These are phyloP conservation scores for Leishmania gerbilli DNA, from an alignment of 208 protist genomes.

Conservation along the genomic window DNA sequence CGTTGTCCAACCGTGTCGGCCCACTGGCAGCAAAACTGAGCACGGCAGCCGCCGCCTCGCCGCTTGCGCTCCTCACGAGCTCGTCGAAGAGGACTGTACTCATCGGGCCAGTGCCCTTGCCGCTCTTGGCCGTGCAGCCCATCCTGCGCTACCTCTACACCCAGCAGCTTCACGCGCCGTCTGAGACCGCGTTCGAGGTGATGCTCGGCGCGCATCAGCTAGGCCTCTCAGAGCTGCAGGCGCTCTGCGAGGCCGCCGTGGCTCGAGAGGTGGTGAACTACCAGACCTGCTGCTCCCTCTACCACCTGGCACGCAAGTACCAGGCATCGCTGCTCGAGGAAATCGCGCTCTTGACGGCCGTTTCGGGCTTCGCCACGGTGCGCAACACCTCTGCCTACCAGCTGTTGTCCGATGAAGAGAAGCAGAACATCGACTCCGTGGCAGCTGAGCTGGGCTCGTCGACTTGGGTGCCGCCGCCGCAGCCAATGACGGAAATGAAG, in stretches of 20 bases:
- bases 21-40: conserved; percentile 61
- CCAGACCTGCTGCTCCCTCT: conserved; percentile 72
- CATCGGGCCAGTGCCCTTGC: conserved; percentile 74
- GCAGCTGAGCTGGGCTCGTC: conserved; percentile 60
- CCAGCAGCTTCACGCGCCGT: conserved; percentile 46
- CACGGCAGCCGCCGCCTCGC: conserved; percentile 24
- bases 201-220: conserved; percentile 74
- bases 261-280: conserved; percentile 85
- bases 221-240: conserved; percentile 57
- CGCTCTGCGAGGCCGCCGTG: conserved; percentile 75
- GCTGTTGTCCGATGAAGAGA: conserved; percentile 50
- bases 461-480: conserved; percentile 65
- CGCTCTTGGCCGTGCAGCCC: conserved; percentile 54
- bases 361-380: conserved; percentile 69
- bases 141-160: conserved; percentile 82
- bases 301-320: conserved; percentile 69
- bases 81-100: conserved; percentile 62
- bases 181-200: conserved; percentile 58
- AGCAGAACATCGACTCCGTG: conserved; percentile 60
- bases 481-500: conserved; percentile 53
- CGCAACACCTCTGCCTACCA: conserved; percentile 45
- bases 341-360: conserved; percentile 72
- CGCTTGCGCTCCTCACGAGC: conserved; percentile 25
- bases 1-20: conserved; percentile 48
- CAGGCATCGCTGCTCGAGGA: conserved; percentile 74